Evolutionary conservation across 169 alveolate genomes (phyloP).

Genomic region (Besnoitia besnoiti): DNA sequence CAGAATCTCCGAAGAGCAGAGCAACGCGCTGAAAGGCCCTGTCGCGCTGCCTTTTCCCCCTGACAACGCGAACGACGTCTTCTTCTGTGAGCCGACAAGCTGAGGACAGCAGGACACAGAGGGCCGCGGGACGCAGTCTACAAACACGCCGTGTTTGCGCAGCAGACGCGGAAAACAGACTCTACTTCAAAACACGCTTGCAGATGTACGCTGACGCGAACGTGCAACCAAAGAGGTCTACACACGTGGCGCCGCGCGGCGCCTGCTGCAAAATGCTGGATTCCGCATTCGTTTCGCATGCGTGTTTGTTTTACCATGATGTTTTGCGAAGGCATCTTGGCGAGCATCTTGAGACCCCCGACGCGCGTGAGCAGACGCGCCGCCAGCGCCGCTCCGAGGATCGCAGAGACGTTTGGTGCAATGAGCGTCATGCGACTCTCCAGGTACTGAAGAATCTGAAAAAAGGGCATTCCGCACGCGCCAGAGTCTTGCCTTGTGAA

Average conservation of each 20-base stretch:
- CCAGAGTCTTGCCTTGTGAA: too few relatives aligned
- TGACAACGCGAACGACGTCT: constrained; percentile 23
- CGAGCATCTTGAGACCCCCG: constrained; percentile 92
- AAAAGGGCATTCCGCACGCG: too few relatives aligned
- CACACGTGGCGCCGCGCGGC: too few relatives aligned
- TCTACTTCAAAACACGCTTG: too few relatives aligned
- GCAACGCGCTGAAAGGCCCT: constrained; percentile 21
- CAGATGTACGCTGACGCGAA: too few relatives aligned
- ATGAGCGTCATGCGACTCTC: constrained; percentile 92
- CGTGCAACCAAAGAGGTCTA: too few relatives aligned
- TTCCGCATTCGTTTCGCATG: too few relatives aligned
- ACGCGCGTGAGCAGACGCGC: constrained; percentile 96
- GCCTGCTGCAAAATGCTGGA: too few relatives aligned
- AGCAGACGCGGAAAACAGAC: too few relatives aligned
- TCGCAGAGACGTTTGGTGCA: constrained; percentile 96
- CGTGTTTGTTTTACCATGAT: constrained; percentile 85
- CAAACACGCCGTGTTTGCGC: too few relatives aligned
- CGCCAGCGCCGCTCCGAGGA: constrained; percentile 96
- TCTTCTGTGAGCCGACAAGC: constrained; percentile 51
- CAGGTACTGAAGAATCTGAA: constrained; percentile 75
- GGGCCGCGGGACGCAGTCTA: not conserved
- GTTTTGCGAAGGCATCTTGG: constrained; percentile 92
- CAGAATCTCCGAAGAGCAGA: constrained; percentile 47
- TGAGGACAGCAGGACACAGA: not conserved
- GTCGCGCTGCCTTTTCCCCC: constrained; percentile 11